Percentiles rank a stretch among this genome's conserved stretches.
Conservation (phyloP, 495 filamentous ascomycete genomes). For the Hyphodiscus hymeniophilus region DNA sequence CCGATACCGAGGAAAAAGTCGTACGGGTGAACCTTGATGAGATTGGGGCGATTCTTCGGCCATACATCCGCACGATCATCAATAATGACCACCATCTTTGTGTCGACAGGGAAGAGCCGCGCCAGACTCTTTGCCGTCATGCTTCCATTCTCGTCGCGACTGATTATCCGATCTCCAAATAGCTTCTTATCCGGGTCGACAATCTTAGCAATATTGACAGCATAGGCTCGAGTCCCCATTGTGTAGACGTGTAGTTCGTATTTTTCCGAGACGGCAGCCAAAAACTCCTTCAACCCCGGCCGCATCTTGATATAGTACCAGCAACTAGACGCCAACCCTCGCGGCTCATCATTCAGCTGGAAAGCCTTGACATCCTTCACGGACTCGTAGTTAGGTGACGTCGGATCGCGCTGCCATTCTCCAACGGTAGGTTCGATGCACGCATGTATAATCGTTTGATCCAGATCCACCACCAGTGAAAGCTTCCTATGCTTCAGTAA, state of each 20-base stretch:
- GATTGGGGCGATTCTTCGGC: slow-evolving; percentile 82
- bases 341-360: slow-evolving; percentile 76
- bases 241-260: slow-evolving; percentile 98
- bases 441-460: slow-evolving; percentile 97
- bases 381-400: slow-evolving; percentile 84
- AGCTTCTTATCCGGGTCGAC: slow-evolving; percentile 85
- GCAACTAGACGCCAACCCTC: slow-evolving; percentile 52
- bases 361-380: slow-evolving; percentile 83
- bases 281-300: slow-evolving; percentile 79
- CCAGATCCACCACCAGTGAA: slow-evolving; percentile 91
- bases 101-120: slow-evolving; percentile 90
- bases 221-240: slow-evolving; percentile 95
- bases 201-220: slow-evolving; percentile 81
- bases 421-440: slow-evolving; percentile 94
- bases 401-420: slow-evolving; percentile 85
- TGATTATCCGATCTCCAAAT: slow-evolving; percentile 91
- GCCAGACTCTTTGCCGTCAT: slow-evolving; percentile 84
- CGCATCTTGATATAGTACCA: slow-evolving; percentile 99
- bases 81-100: slow-evolving; percentile 98
- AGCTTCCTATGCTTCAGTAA: slow-evolving; percentile 73
- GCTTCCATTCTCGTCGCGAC: slow-evolving; percentile 91
- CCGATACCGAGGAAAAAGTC: slow-evolving; percentile 98
- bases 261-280: slow-evolving; percentile 67
- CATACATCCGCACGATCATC: slow-evolving; percentile 98
- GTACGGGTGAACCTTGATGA: slow-evolving; percentile 91